These are phyloP conservation scores for Paramecium sonneborni DNA, from an alignment of 73 alveolate genomes.

Conservation along the genomic window DNA sequence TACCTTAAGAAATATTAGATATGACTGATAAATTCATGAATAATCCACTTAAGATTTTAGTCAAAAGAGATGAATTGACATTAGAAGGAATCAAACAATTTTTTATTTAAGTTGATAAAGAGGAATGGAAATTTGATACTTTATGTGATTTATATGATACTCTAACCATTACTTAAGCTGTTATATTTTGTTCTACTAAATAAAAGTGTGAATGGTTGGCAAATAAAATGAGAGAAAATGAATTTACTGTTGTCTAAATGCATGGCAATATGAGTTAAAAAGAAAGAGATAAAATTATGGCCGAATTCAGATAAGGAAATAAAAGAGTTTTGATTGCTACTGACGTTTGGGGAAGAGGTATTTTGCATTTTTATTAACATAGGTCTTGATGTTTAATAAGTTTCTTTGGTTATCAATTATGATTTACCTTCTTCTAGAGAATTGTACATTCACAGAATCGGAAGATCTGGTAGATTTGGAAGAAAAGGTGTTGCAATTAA, in stretches of 20 bases:
- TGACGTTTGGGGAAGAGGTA: slow-evolving; percentile 98
- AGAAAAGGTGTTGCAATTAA: slow-evolving; percentile 99
- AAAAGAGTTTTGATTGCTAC: slow-evolving; percentile 87
- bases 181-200: slow-evolving; percentile 93
- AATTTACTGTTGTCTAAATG: slow-evolving; percentile 93
- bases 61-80: slow-evolving; percentile 98
- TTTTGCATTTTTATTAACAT: not conserved
- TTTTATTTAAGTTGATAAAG: slow-evolving; percentile 93
- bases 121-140: slow-evolving; percentile 94
- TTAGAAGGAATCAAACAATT: slow-evolving; percentile 98
- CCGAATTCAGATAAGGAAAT: slow-evolving; percentile 85
- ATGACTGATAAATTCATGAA: slow-evolving; percentile 94
- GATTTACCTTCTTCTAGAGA: slow-evolving; percentile 97
- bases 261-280: slow-evolving; percentile 97
- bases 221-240: slow-evolving; percentile 93
- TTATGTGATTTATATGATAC: slow-evolving; percentile 97
- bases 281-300: slow-evolving; percentile 97
- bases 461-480: slow-evolving; percentile 99
- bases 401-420: slow-evolving; percentile 93
- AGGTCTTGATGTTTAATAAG: slow-evolving; percentile 97
- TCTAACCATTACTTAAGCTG: slow-evolving; percentile 94
- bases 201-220: slow-evolving; percentile 96
- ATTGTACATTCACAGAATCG: slow-evolving; percentile 98
- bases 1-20: slow-evolving; percentile 96
- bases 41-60: slow-evolving; percentile 96